These are phyloP conservation scores for Primulina tabacum DNA, from an alignment of 257 asterid genomes.

Conservation along the genomic window DNA sequence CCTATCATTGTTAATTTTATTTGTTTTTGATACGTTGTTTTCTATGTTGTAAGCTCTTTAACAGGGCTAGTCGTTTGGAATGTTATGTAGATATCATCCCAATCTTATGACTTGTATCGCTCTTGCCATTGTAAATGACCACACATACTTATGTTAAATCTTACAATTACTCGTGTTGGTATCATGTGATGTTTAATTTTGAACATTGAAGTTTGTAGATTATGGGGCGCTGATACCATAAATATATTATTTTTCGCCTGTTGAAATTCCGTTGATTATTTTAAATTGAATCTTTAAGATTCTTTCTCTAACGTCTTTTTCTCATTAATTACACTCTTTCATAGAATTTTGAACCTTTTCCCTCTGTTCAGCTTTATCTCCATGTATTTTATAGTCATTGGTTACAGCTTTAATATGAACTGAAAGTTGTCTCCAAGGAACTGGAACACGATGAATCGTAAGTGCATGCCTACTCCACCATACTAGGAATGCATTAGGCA, in stretches of 20 bases:
- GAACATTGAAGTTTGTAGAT: background rate
- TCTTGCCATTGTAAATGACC: background rate
- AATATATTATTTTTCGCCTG: background rate
- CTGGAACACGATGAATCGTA: constrained; percentile 1
- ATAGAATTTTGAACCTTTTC: background rate
- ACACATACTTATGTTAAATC: background rate
- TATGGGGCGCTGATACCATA: background rate
- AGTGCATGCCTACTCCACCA: background rate
- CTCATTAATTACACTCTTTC: background rate
- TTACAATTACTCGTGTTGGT: background rate
- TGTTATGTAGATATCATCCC: background rate
- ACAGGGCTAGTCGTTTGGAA: background rate
- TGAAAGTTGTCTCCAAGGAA: background rate
- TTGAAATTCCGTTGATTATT: background rate
- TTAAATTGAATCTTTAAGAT: background rate
- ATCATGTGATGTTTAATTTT: background rate
- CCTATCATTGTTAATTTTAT: no score
- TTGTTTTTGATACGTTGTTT: background rate
- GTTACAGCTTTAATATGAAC: constrained; percentile 4
- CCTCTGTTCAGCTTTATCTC: background rate
- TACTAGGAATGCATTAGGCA: constrained; percentile 3
- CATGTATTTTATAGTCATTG: background rate
- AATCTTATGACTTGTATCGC: background rate
- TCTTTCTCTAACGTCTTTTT: background rate
- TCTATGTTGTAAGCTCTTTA: background rate